Evolutionary conservation across 805 yeast genomes (phyloP).

Genomic region (Dipodascus albidus): DNA sequence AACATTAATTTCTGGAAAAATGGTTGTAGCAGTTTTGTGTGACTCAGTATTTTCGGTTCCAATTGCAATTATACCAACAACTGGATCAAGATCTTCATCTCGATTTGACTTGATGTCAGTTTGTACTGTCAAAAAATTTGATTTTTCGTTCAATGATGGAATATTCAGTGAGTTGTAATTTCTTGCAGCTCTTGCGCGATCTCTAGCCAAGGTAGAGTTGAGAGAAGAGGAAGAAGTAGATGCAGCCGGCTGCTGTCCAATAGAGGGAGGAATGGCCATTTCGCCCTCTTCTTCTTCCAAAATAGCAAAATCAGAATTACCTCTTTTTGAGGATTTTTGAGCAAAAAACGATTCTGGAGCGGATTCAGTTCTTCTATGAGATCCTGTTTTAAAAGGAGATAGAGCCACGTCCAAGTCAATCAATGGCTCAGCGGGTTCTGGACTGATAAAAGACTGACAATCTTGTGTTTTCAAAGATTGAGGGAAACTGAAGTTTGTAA

Average conservation of each 20-base stretch:
- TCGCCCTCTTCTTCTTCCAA: conserved; percentile 3
- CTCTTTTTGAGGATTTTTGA: neutral
- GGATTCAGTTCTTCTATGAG: conserved; percentile 43
- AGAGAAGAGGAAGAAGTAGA: neutral
- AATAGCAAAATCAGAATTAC: neutral
- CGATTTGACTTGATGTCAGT: neutral
- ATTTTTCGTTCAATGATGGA: neutral
- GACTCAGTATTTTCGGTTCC: neutral
- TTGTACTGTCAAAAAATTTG: neutral
- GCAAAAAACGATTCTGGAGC: conserved; percentile 35
- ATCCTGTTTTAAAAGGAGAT: conserved; percentile 26
- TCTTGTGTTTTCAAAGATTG: too few species aligned
- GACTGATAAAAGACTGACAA: neutral
- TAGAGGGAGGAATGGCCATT: neutral
- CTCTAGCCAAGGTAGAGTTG: neutral
- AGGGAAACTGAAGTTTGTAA: neutral
- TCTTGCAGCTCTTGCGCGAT: neutral
- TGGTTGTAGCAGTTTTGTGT: neutral
- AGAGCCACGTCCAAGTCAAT: conserved; percentile 47
- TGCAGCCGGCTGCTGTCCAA: neutral
- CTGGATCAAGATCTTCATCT: neutral
- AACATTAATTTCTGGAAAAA: neutral
- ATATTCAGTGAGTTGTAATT: neutral
- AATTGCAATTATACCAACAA: neutral
- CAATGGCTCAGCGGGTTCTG: conserved; percentile 38